These are phyloP conservation scores for Chaetomium tenue DNA, from an alignment of 495 filamentous ascomycete species.

Conservation along the genomic window DNA sequence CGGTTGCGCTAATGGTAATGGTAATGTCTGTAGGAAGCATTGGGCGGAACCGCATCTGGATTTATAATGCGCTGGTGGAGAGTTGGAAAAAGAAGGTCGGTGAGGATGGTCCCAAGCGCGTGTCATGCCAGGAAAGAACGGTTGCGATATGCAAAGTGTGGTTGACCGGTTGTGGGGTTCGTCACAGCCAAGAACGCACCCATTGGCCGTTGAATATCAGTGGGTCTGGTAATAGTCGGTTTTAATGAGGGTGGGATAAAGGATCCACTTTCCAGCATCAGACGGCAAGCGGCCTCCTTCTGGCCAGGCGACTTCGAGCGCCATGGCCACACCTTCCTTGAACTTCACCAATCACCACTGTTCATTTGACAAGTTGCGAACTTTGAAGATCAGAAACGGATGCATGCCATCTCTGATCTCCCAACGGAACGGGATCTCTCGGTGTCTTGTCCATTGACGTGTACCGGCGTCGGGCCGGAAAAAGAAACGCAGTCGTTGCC, in stretches of 20 bases:
- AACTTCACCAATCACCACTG: conserved; percentile 1
- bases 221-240: conserved; percentile 22
- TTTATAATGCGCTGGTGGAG: no score
- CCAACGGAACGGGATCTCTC: not conserved
- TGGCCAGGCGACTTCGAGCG: not conserved
- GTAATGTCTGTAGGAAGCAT: no score
- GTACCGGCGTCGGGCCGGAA: not conserved
- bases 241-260: not conserved
- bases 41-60: no score
- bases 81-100: no score
- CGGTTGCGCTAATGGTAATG: no score
- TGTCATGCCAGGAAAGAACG: not conserved
- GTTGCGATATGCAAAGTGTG: not conserved
- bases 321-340: not conserved
- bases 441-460: not conserved
- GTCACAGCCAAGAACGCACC: not conserved
- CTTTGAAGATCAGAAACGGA: not conserved
- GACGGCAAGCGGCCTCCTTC: not conserved
- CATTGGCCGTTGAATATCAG: not conserved
- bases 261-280: not conserved
- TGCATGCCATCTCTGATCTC: not conserved
- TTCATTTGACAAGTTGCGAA: not conserved
- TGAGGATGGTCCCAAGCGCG: no score
- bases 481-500: not conserved
- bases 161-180: not conserved